Percentiles rank a stretch among this genome's conserved stretches.
These are phyloP conservation scores for Neobulgaria alba DNA, from an alignment of 2,329 filamentous ascomycete genomes.

Conservation along the genomic window DNA sequence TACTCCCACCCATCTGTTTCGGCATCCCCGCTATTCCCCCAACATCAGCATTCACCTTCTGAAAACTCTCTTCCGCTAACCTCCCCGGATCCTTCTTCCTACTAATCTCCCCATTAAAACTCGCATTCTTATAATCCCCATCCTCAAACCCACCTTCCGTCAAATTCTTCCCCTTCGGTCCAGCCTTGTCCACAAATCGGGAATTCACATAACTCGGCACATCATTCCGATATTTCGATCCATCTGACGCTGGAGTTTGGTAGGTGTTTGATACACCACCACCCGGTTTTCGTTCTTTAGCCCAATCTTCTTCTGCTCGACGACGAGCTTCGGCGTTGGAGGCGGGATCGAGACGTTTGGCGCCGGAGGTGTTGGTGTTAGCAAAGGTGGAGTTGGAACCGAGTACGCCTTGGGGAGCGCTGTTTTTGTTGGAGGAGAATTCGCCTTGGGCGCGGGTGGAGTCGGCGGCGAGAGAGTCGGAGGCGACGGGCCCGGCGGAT, in stretches of 20 bases:
- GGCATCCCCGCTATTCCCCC: constrained; percentile 15
- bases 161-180: constrained; percentile 25
- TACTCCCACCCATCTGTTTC: constrained; percentile 13
- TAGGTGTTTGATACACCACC: constrained; percentile 1
- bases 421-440: constrained; percentile 51
- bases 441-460: constrained; percentile 51
- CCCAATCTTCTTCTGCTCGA: constrained; percentile 16
- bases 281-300: constrained; percentile 7
- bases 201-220: constrained; percentile 25
- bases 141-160: constrained; percentile 24
- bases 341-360: constrained; percentile 38
- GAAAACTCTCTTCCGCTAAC: constrained; percentile 37
- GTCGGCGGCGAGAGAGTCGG: constrained; percentile 69
- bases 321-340: constrained; percentile 22
- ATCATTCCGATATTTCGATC: constrained; percentile 10
- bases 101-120: constrained; percentile 35
- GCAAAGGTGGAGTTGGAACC: constrained; percentile 46
- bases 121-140: constrained; percentile 24
- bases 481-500: constrained; percentile 51
- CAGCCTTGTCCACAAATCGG: constrained; percentile 13
- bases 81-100: constrained; percentile 39
- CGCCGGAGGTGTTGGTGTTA: constrained; percentile 45
- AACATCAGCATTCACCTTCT: constrained; percentile 19
- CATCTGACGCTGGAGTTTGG: constrained; percentile 7
- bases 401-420: constrained; percentile 39